Base-by-base conservation (phyloP, 1,139 yeast species). In the Eremothecium sinecaudum region DNA sequence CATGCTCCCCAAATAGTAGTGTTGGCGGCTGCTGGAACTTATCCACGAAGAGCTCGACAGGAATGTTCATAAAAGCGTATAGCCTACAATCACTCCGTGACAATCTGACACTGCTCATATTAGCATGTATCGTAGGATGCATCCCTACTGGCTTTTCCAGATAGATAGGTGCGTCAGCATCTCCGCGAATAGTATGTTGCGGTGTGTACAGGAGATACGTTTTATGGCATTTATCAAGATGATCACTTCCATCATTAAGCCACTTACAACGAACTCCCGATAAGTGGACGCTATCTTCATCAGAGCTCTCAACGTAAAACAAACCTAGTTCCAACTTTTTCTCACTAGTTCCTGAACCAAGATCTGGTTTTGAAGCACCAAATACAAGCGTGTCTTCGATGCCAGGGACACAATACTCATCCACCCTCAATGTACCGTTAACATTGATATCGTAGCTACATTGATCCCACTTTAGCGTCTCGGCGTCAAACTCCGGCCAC, bases 91-190 rank as follows among this genome's bases (percentile, higher is more conserved):
- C 3, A n/a, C 21, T 19, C n/a, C 14, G 12, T 11, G n/a, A 14
- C 18, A 36, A 42, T 27, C 47, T 16, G 47, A 48, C 4, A 45
- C 41, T 13, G 18, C 29, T 18, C 21, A 54, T 34, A 35, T 53
- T 48, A 5, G 55, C 34, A 3, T 28, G 8, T 1, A 63, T 18
- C 5, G 50, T 50, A 32, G 75, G 75, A 43, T 70, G 76, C 20
- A 71, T 47, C 0, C 74, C 74, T 12, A 59, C 44, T 1, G 74
- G 73, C 28, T 48, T 36, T 4, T 48, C 45, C 13, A 68, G 52
- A 6, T 45, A 39, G 12, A 49, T 33, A 3, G 37, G 16, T 4
- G 29, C 22, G 1, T 23, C 26, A 5, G 19, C 5, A 5, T n/a
- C 16, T 4, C 24, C 16, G 19, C 24, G 25, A 10, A 32, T 24